Conservation (phyloP, 495 filamentous ascomycete genomes). For the Daldinia bambusicola region DNA sequence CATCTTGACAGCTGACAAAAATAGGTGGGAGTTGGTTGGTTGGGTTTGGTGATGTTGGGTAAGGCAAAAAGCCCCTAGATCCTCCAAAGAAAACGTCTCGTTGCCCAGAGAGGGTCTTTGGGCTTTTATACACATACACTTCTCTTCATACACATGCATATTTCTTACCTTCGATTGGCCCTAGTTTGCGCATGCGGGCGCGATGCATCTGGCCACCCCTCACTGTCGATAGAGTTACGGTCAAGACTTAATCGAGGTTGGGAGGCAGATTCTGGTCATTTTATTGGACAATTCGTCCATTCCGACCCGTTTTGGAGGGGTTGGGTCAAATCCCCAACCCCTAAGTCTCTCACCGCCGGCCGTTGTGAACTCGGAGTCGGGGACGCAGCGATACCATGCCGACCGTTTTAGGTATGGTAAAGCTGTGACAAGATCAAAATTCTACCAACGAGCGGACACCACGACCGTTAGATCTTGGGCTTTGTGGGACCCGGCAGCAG, state of each 20-base stretch:
- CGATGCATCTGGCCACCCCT: slow-evolving; percentile 21
- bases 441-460: slow-evolving; percentile 33
- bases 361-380: slow-evolving; percentile 34
- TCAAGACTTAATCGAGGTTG: slow-evolving; percentile 32
- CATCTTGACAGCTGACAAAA: slow-evolving; percentile 35
- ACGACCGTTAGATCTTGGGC: slow-evolving; percentile 21
- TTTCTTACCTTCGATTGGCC: slow-evolving; percentile 21
- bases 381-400: slow-evolving; percentile 25
- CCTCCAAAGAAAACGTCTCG: slow-evolving; percentile 24
- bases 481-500: slow-evolving; percentile 22
- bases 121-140: slow-evolving; percentile 36
- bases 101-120: slow-evolving; percentile 14
- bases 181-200: slow-evolving; percentile 18
- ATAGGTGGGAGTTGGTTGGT: slow-evolving; percentile 15
- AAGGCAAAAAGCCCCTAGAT: slow-evolving; percentile 35
- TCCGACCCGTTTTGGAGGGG: slow-evolving; percentile 31
- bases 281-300: slow-evolving; percentile 28
- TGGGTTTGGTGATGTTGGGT: slow-evolving; percentile 31
- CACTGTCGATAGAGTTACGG: slow-evolving; percentile 16
- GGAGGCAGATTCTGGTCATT: slow-evolving; percentile 6
- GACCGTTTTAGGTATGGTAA: slow-evolving; percentile 27
- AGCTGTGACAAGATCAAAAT: not conserved
- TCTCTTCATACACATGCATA: slow-evolving; percentile 17
- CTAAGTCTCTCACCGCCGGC: slow-evolving; percentile 35
- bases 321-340: slow-evolving; percentile 38